These are phyloP conservation scores for Lactarius trivialis DNA, from an alignment of 768 basidiomycete genomes.

Conservation along the genomic window DNA sequence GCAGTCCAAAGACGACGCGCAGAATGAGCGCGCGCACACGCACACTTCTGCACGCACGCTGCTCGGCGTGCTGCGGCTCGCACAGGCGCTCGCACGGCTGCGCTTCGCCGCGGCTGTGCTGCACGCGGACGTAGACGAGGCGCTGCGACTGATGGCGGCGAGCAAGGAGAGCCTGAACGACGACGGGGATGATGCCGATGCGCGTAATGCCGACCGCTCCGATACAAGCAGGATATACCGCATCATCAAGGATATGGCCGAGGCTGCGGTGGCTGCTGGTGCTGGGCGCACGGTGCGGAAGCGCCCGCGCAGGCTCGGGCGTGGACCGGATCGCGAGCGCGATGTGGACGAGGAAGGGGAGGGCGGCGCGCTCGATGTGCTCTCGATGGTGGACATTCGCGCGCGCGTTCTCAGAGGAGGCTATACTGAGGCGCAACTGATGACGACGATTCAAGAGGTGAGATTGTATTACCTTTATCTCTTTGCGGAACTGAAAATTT, in stretches of 20 bases:
- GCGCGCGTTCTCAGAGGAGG: slow-evolving; percentile 79
- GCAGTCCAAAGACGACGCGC: slow-evolving; percentile 84
- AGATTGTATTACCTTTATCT: slow-evolving; percentile 27
- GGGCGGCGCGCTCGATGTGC: slow-evolving; percentile 44
- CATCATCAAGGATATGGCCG: slow-evolving; percentile 82
- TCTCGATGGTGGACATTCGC: slow-evolving; percentile 83
- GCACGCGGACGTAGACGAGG: slow-evolving; percentile 90
- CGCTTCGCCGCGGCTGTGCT: slow-evolving; percentile 78
- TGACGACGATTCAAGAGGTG: slow-evolving; percentile 78
- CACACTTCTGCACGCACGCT: slow-evolving; percentile 97
- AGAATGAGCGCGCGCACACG: slow-evolving; percentile 79
- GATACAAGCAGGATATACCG: slow-evolving; percentile 80
- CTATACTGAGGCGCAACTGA: slow-evolving; percentile 86
- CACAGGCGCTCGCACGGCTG: slow-evolving; percentile 91
- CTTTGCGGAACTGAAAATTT: neutral
- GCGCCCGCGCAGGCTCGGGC: slow-evolving; percentile 45
- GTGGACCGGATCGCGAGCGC: slow-evolving; percentile 61
- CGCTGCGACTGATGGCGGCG: slow-evolving; percentile 92
- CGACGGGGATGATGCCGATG: slow-evolving; percentile 52
- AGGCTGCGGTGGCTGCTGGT: slow-evolving; percentile 30
- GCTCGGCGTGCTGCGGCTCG: slow-evolving; percentile 87
- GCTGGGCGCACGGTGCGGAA: slow-evolving; percentile 40
- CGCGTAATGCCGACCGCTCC: slow-evolving; percentile 65
- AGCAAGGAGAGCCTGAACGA: slow-evolving; percentile 89
- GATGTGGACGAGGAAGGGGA: slow-evolving; percentile 58